phyloP scores from a whole-genome alignment of 2,329 filamentous ascomycete genomes.

The Aspergillus viridinutans region DNA sequence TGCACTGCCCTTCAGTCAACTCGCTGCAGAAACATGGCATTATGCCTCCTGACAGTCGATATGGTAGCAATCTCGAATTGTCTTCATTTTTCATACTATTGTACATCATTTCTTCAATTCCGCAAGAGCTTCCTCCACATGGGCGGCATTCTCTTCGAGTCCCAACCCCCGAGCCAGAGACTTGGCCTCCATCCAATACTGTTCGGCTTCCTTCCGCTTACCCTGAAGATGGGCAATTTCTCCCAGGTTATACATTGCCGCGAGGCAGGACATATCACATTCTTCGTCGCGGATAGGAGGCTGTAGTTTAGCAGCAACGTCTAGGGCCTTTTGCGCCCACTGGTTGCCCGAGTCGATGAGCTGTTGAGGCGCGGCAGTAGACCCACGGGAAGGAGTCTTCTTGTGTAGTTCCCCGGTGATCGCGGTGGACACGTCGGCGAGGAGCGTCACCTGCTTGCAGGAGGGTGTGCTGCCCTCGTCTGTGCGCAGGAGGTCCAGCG shows the following conservation, averaged over 20 bases:
- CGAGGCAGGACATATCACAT: conserved; percentile 78
- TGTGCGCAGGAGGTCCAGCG: conserved; percentile 62
- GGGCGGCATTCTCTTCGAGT: conserved; percentile 30
- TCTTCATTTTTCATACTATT: background rate
- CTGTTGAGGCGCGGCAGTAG: conserved; percentile 53
- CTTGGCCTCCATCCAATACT: conserved; percentile 65
- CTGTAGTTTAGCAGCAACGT: conserved; percentile 61
- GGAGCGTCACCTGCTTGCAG: conserved; percentile 74
- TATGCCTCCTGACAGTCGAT: background rate
- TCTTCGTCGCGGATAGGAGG: conserved; percentile 67
- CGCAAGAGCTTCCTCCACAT: conserved; percentile 28
- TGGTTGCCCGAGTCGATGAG: conserved; percentile 66
- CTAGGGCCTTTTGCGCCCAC: conserved; percentile 76
- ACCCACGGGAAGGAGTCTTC: conserved; percentile 23
- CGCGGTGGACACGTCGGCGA: conserved; percentile 56
- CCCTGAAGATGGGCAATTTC: conserved; percentile 76
- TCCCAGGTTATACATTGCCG: conserved; percentile 79
- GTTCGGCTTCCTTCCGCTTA: conserved; percentile 59
- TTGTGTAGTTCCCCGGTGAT: conserved; percentile 32
- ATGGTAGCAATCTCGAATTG: too few relatives aligned
- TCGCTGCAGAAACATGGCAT: too few relatives aligned
- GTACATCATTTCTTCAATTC: conserved; percentile 21
- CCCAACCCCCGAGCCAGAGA: conserved; percentile 50
- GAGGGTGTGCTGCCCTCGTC: conserved; percentile 42
- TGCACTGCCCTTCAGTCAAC: too few relatives aligned